A percentile compares a stretch with the other conserved stretches of the same genome.
These are phyloP conservation scores for Drechslerella coelobrocha DNA, from an alignment of 2,329 filamentous ascomycete species.

Conservation along the genomic window DNA sequence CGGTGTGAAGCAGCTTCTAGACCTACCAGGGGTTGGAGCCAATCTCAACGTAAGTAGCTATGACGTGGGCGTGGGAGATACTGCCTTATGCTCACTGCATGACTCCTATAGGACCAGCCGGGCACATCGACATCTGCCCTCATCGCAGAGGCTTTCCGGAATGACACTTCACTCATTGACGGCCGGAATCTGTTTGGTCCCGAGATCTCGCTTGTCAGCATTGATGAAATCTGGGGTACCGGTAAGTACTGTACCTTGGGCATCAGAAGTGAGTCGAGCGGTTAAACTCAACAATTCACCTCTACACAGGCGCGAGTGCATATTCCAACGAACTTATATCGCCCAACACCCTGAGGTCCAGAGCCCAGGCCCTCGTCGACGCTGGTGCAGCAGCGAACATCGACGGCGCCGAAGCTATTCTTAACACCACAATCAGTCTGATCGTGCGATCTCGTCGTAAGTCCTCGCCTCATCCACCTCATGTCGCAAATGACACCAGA, in stretches of 20 bases:
- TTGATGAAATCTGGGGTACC: constrained; percentile 52
- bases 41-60: constrained; percentile 4
- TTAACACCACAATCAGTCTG: constrained; percentile 53
- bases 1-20: constrained; percentile 1
- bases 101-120: constrained; percentile 50
- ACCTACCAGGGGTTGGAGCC: constrained; percentile 1
- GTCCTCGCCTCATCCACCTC: neutral
- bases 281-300: neutral
- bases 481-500: neutral
- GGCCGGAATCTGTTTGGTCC: constrained; percentile 50
- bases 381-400: constrained; percentile 52
- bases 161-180: constrained; percentile 53
- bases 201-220: constrained; percentile 52
- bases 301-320: neutral
- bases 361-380: constrained; percentile 51
- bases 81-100: constrained; percentile 1
- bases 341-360: constrained; percentile 20
- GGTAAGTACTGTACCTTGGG: neutral
- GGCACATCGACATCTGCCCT: constrained; percentile 50
- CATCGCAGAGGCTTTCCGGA: constrained; percentile 48
- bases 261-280: neutral
- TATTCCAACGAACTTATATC: neutral
- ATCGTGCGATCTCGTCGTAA: constrained; percentile 41
- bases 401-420: constrained; percentile 49
- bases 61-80: neutral